Evolutionary conservation across 2,329 filamentous ascomycete genomes (phyloP).

Genomic region (Didymella pomorum): DNA sequence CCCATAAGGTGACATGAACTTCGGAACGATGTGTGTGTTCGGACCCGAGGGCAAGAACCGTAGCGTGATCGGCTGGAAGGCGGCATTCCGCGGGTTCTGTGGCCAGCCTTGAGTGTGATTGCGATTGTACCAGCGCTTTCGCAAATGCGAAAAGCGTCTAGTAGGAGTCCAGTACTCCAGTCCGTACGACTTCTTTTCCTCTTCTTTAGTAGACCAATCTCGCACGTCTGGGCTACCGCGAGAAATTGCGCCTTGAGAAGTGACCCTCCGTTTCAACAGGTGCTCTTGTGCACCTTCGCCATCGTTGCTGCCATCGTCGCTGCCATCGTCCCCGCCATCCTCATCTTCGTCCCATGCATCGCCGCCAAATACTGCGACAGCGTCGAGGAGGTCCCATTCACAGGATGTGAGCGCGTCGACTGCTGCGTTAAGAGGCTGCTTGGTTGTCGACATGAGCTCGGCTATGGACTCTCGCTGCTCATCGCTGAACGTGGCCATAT

Average conservation of each 20-base stretch:
- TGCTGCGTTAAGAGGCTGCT: conserved; percentile 3
- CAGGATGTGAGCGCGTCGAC: conserved; percentile 1
- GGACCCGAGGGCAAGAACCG: neutral
- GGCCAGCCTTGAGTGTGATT: conserved; percentile 3
- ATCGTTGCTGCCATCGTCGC: neutral
- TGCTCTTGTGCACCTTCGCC: neutral
- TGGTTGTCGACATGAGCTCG: conserved; percentile 7
- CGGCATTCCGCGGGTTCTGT: neutral
- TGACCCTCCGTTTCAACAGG: neutral
- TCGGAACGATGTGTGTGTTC: neutral
- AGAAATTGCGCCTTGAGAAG: neutral
- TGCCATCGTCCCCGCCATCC: neutral
- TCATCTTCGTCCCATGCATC: neutral
- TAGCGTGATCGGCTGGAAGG: neutral
- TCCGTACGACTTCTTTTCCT: no score
- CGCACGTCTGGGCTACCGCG: neutral
- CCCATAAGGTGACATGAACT: conserved; percentile 8
- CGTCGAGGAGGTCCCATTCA: conserved; percentile 14
- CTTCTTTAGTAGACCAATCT: neutral
- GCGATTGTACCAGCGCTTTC: neutral
- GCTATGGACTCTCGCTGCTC: conserved; percentile 1
- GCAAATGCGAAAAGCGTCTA: neutral
- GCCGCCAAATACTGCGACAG: conserved; percentile 4
- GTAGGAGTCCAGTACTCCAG: neutral
- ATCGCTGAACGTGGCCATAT: neutral